Evolutionary conservation across 2,329 filamentous ascomycete species (phyloP), one percentile per base, ranked within the genome.

Genomic region (Fusarium penzigii): DNA sequence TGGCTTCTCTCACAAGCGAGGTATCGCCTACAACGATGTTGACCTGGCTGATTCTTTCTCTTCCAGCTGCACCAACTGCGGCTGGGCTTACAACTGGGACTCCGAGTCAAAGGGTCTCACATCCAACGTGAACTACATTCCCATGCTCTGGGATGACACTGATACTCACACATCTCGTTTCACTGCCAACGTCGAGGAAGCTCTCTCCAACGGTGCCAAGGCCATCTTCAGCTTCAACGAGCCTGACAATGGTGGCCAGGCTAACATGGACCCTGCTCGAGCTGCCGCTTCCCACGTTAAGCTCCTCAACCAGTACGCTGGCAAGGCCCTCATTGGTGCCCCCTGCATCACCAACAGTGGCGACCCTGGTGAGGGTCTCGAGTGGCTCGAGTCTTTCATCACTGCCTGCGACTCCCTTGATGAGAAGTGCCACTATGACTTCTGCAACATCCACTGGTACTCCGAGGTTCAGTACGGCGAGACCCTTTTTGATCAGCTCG

Each of bases 11-110:
- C 20, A 42, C 50, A 87, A 88, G 82, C 85, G 86, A 67, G 87
- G 87, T 71, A 71, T 89, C 45, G 82, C 82, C 46, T 90, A 86
- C 80, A 89, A 89, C 71, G 74, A 82, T 32, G 77, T 77, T 49
- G 62, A 59, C 29, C 74, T 87, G 36, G 78, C 80, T 67, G 71
- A 75, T 49, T 63, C 70, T 57, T 85, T 89, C 68, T 69, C 71
- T 55, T 54, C 38, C 38, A 45, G 44, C 38, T 72, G 70, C 59
- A 66, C 79, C 53, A 58, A 62, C 50, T 77, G 82, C 65, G 70
- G 72, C 39, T 90, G 86, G 83, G 79, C 73, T 44, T 88, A 88
- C 78, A 89, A 89, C 80, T 90, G 87, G 87, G 84, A 72, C 42
- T 77, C 78, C 43, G 57, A 57, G 11, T 63, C 75, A 44, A 69